Evolutionary conservation across 148 eudicot genomes (phyloP), one percentile per base, ranked within the genome.

Genomic region (Rhododendron vialii): DNA sequence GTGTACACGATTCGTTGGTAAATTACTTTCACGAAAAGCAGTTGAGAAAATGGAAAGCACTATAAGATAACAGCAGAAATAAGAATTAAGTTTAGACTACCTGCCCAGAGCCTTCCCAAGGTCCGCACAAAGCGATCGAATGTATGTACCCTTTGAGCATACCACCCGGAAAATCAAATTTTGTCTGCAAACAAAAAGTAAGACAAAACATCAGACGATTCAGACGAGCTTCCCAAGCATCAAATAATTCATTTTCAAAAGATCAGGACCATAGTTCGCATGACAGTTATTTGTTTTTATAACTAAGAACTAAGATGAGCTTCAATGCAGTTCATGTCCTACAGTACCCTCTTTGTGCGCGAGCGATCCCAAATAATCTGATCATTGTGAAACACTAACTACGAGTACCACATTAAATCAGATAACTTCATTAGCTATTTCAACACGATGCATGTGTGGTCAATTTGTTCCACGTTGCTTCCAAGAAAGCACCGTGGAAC

Each of bases 41-140:
- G 38, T 0, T 41, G 38, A 71, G 76, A 28, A 63, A 30, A 30
- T 77, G 53, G 17, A 78, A 43, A 59, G 15, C 28, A 78, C 38
- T 30, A 77, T 0, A 41, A 48, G 12, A 41, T 11, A 71, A 50
- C 45, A 26, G 1, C 8, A 86, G 2, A 82, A 61, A 78, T 78
- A 45, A 48, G 65, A 53, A 53, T 33, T 9, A 12, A 84, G 26
- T 33, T 20, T 84, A 85, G 43, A 45, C 61, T 93, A 98, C 99
- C 98, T 98, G 89, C 93, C 93, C 57, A 98, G 93, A 89, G 96
- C 92, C 89, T 95, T 98, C 63, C 96, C 99, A 79, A 98, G 77
- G 91, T 98, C 99, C 50, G 98, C 98, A 87, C 99, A 98, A 75
- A 98, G 95, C 36, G 99, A 95, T 74, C 99, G 93, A 48, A 98